Evolutionary conservation across 2,329 filamentous ascomycete genomes (phyloP), one percentile per base, ranked within the genome.

Genomic region (Leptosphaerulina australis): DNA sequence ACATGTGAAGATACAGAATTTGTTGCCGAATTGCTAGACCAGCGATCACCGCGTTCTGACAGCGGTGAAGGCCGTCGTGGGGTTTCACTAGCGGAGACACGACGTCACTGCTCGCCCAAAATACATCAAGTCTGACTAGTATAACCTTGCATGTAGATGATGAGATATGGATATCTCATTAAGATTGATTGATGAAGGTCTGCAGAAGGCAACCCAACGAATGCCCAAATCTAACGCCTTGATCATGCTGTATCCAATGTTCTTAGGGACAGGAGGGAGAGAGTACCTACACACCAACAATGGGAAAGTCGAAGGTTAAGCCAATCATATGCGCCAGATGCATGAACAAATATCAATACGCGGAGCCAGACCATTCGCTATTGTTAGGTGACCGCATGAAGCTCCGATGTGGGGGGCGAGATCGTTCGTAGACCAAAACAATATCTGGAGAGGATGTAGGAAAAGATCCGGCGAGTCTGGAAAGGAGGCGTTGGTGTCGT

Each of bases 201-300:
- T 46, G 41, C 30, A 46, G 20, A 28, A 33, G 11, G 12, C 31
- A 20, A 31, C 48, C 48, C 41, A 29, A 46, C 24, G 21, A 31
- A 45, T 46, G 31, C 41, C 36, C 41, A 46, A 37, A 12, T 28
- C 15, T 22, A 41, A 46, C 48, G 41, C 48, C 48, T 10, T 41
- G n/a, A 21, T 37, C 48, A 41, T 51, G 48, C 41, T 51, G 22
- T 46, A 33, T 46, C 41, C 48, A 46, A 44, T 28, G 31, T 46
- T 37, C 21, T 31, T 31, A 43, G 38, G 35, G 43, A 36, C 11
- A 26, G 29, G n/a, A 30, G 29, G 24, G 34, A 50, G 5, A 20
- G 47, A 41, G 29, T 38, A 51, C 46, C 15, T 46, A 46, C 36
- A 46, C 29, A 37, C 14, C 21, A 26, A 26, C 18, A 1, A 18